These are phyloP conservation scores for Pythium grandisporangium DNA, from an alignment of 352 stramenopile species.

Conservation along the genomic window DNA sequence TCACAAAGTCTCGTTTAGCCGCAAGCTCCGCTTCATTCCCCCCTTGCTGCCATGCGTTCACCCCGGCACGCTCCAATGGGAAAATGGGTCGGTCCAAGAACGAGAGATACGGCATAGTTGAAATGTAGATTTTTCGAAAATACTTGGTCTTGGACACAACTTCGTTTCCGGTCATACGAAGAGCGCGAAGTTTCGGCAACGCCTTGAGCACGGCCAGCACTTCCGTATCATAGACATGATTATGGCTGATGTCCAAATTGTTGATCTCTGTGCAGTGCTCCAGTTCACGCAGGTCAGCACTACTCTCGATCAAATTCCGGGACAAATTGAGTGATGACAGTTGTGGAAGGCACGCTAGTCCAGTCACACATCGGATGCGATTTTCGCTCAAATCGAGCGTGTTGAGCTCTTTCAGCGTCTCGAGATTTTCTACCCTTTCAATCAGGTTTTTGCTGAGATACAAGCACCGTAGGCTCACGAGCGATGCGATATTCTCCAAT, in stretches of 20 bases:
- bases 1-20: slow-evolving; percentile 66
- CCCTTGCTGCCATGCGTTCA: slow-evolving; percentile 82
- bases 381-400: slow-evolving; percentile 92
- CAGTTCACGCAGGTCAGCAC: slow-evolving; percentile 69
- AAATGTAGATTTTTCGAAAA: slow-evolving; percentile 92
- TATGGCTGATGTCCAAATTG: slow-evolving; percentile 91
- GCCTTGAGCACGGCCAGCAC: slow-evolving; percentile 75
- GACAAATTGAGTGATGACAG: slow-evolving; percentile 87
- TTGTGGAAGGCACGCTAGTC: slow-evolving; percentile 62
- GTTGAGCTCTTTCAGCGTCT: slow-evolving; percentile 66
- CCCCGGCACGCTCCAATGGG: slow-evolving; percentile 77
- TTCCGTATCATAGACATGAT: slow-evolving; percentile 76
- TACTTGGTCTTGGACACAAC: slow-evolving; percentile 86
- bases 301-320: slow-evolving; percentile 80
- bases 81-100: slow-evolving; percentile 95
- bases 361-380: slow-evolving; percentile 71
- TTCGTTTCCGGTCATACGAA: slow-evolving; percentile 85
- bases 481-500: slow-evolving; percentile 71
- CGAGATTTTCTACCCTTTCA: slow-evolving; percentile 60
- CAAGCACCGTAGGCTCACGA: slow-evolving; percentile 83
- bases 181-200: slow-evolving; percentile 70
- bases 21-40: slow-evolving; percentile 84
- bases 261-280: slow-evolving; percentile 55
- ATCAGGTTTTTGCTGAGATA: slow-evolving; percentile 94
- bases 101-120: slow-evolving; percentile 64